Evolutionary conservation across 768 basidiomycete genomes (phyloP), one percentile per base, ranked within the genome.

Genomic region (Psilocybe cyanescens): DNA sequence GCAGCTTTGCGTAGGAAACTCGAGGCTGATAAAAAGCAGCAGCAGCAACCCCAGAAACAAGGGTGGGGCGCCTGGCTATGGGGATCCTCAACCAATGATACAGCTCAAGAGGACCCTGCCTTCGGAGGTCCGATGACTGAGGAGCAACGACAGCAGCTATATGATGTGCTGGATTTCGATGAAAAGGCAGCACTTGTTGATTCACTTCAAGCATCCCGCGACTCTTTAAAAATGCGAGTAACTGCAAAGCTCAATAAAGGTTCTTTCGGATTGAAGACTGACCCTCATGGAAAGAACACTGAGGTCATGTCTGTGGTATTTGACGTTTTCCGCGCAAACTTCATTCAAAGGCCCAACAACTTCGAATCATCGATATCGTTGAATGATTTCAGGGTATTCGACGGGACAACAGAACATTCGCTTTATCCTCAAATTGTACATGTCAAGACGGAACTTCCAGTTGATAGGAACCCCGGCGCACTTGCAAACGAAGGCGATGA

Each of bases 391-490:
- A 81, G 88, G 31, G 92, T 99, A 8, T 94, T 89, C 66, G 97
- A 99, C 71, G 93, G 94, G n/a, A 97, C 95, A 8, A 91, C 90
- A 24, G 75, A 79, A 47, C 79, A 87, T 60, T 92, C 91, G 8
- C 80, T 93, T 4, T 91, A 98, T 71, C 88, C 88, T 8, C 92
- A 97, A 74, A 96, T 99, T 56, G 96, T 99, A 4, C 87, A 89
- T 55, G 95, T 83, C 59, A 80, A 81, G 62, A 64, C 71, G 8
- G 71, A 78, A 24, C 52, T 70, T 9, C 63, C 65, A 47, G 44
- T 51, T 19, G 33, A 61, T 4, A 49, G 68, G 24, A 55, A 45
- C 1, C 52, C 52, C 24, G 52, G 65, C 0, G 59, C 68, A 28
- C 61, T 64, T 7, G 45, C 67, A 50, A 57, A 66, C 51, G 60